Evolutionary conservation across 73 alveolate genomes (phyloP), one percentile per base, ranked within the genome.

Genomic region (Paramecium tetraurelia): DNA sequence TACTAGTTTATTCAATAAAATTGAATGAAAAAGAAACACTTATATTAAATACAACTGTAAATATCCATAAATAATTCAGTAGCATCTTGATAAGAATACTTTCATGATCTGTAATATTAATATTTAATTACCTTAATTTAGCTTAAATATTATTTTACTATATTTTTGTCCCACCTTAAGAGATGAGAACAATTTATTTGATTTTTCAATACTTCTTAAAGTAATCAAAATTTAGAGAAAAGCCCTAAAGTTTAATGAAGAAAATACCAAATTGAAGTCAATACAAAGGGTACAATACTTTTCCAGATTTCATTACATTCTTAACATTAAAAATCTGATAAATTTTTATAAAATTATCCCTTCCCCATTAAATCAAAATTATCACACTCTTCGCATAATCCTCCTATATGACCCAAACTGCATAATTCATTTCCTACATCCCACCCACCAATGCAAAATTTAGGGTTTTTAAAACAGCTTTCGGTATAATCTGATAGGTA

Each of bases 371-470:
- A 4, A 68, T 68, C 22, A 68, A 31, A 31, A 68, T 48, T 70
- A 53, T 85, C 92, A 31, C 92, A 85, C 38, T 85, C 92, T 22
- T 85, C 36, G 21, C 92, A 85, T 3, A 85, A 44, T 14, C 85
- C 92, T 85, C 92, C 92, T 12, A 85, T 53, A 85, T 85, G 24
- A 14, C 92, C 92, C 22, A 48, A 31, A 7, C 29, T 85, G 21
- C 92, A 85, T 12, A 31, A 3, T 4, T 85, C 14, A 27, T 85
- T 16, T 85, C 92, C 92, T 4, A 57, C 63, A 18, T 16, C 8
- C 70, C 36, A 20, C 21, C 92, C 92, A 12, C 92, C 92, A 27
- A 5, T 8, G 29, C 92, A 85, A 18, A 14, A 50, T 12, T 50
- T 4, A n/a, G 46, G 20, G 22, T 20, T 31, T 11, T 24, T 59